phyloP scores from a whole-genome alignment of 2,329 filamentous ascomycete species.

The Cladobotryum protrusum region DNA sequence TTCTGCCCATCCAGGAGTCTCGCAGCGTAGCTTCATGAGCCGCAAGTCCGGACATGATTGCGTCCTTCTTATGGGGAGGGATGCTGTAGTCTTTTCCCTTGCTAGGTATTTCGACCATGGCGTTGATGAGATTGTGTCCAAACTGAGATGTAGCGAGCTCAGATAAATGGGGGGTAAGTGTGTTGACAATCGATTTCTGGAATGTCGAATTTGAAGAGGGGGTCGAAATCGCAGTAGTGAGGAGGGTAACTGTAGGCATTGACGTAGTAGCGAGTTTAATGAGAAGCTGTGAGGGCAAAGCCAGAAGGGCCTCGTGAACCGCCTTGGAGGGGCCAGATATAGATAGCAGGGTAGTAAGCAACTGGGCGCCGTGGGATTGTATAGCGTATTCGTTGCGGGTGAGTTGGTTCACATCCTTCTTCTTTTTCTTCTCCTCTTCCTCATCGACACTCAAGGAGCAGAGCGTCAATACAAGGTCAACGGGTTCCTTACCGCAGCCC shows the following conservation, averaged over 20 bases:
- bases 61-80: constrained; percentile 54
- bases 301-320: constrained; percentile 65
- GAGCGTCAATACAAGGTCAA: constrained; percentile 43
- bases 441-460: constrained; percentile 39
- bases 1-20: constrained; percentile 48
- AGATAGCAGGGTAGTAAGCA: constrained; percentile 72
- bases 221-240: constrained; percentile 44
- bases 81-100: constrained; percentile 42
- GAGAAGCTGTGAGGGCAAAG: constrained; percentile 49
- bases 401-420: constrained; percentile 31
- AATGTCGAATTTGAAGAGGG: constrained; percentile 45
- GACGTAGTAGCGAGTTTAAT: constrained; percentile 58
- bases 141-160: constrained; percentile 44
- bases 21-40: constrained; percentile 44
- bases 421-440: constrained; percentile 25
- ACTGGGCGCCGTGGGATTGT: constrained; percentile 67
- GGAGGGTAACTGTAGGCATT: constrained; percentile 41
- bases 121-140: constrained; percentile 46
- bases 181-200: constrained; percentile 49
- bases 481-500: constrained; percentile 42
- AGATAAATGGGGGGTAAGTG: constrained; percentile 38
- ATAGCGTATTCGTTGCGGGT: constrained; percentile 52
- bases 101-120: constrained; percentile 44
- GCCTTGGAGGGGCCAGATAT: constrained; percentile 66
- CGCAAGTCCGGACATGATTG: constrained; percentile 44